Evolutionary conservation across 2,329 filamentous ascomycete species (phyloP), one percentile per base, ranked within the genome.

Genomic region (Phoma sp.): DNA sequence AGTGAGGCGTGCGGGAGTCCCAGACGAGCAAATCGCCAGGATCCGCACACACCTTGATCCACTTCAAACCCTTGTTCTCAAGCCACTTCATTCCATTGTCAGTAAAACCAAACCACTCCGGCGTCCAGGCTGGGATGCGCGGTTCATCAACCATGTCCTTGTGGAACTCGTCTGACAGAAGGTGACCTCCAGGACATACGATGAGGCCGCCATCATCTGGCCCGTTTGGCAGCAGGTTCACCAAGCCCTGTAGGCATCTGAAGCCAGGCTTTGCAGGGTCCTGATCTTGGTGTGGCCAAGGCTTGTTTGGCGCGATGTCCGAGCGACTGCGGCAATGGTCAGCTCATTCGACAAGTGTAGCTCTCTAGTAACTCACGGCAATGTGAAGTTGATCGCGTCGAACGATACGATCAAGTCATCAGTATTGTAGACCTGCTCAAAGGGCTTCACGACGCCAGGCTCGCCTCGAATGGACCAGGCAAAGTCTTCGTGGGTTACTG

Each of bases 161-260:
- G 45, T 64, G 61, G 50, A 73, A 76, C 43, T 75, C 66, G 14
- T 72, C 66, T 9, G 62, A 69, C 0, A 72, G 52, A 10, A 61
- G 41, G 32, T 75, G 72, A 6, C 55, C 65, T 7, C 72, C 47
- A 23, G 68, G 68, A 52, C 66, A 71, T 7, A 71, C 73, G 35
- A 75, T 72, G 56, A 77, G 61, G 60, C 71, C 65, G 14, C 73
- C 74, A 50, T 77, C 74, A 6, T 75, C 59, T 1, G 71, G 70
- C 0, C 74, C 74, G 24, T 71, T 72, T 2, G 67, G 71, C 3
- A 70, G 55, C 6, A 79, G 59, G 62, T 83, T 83, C 2, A 83
- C 78, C 0, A 83, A 71, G 4, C 81, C 81, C 55, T 83, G 81
- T 2, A 81, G 70, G 58, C 81, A 83, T 2, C 79, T 74, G 64